Conservation (phyloP, 805 yeast species). For the Tanozyma kutaoensis region DNA sequence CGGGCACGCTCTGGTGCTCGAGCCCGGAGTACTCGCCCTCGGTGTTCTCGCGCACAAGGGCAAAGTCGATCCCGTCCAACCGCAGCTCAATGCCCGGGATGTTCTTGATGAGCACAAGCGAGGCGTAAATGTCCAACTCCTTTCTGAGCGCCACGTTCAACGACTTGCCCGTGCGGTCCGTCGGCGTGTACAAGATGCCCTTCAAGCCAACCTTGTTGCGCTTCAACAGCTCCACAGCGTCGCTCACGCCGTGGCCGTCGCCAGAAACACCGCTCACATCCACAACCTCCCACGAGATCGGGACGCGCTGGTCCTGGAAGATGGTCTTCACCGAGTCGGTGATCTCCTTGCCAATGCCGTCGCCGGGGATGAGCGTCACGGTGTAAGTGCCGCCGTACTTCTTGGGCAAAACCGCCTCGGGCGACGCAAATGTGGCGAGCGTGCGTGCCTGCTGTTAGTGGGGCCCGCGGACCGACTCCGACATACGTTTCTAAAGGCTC, state of each 20-base stretch:
- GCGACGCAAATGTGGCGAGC: conserved; percentile 45
- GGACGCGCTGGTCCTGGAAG: conserved; percentile 77
- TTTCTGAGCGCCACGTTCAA: conserved; percentile 94
- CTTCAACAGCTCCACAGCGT: conserved; percentile 82
- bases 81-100: conserved; percentile 90
- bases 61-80: conserved; percentile 80
- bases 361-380: conserved; percentile 94
- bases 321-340: conserved; percentile 87
- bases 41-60: conserved; percentile 94
- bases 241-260: conserved; percentile 48
- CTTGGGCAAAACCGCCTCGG: conserved; percentile 64
- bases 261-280: conserved; percentile 26
- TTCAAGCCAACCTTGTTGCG: conserved; percentile 95
- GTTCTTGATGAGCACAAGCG: conserved; percentile 85
- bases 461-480: conserved; percentile 4
- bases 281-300: conserved; percentile 78
- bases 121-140: conserved; percentile 91
- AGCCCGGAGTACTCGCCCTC: conserved; percentile 98
- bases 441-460: conserved; percentile 23
- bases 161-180: conserved; percentile 65
- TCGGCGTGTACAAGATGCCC: conserved; percentile 90
- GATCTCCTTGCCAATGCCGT: conserved; percentile 94
- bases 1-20: conserved; percentile 95
- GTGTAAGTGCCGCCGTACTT: conserved; percentile 91
- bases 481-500: conserved; percentile 9